phyloP scores from a whole-genome alignment of 164 flowering plant genomes.

The Hamamelis virginiana region DNA sequence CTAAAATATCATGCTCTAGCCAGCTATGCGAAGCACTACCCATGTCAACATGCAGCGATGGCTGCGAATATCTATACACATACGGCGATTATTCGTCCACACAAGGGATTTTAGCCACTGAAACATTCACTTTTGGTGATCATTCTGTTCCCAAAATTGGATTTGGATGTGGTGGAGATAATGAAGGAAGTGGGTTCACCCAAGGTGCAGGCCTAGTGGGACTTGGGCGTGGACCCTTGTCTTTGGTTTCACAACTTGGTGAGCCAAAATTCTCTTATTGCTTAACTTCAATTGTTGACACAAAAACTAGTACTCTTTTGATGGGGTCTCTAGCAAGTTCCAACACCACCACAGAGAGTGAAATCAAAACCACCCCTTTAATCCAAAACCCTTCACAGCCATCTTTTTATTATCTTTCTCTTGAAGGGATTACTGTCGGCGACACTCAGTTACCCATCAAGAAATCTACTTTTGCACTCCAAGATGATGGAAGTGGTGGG shows the following conservation, averaged over 20 bases:
- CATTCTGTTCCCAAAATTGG: constrained; percentile 45
- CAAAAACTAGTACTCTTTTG: constrained; percentile 50
- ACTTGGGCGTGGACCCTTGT: constrained; percentile 83
- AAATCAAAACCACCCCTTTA: constrained; percentile 48
- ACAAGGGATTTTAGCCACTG: constrained; percentile 60
- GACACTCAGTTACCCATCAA: constrained; percentile 43
- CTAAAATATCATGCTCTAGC: constrained; percentile 52
- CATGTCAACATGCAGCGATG: constrained; percentile 37
- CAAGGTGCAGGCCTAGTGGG: constrained; percentile 85
- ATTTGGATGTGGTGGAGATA: constrained; percentile 82
- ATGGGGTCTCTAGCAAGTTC: constrained; percentile 56
- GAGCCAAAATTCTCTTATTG: constrained; percentile 79
- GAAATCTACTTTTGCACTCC: constrained; percentile 47
- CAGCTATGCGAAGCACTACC: constrained; percentile 55
- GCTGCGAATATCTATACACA: constrained; percentile 64
- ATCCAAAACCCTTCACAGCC: constrained; percentile 58
- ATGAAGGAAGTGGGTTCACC: constrained; percentile 62
- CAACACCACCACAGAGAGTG: constrained; percentile 3
- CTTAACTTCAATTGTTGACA: constrained; percentile 58
- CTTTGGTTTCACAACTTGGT: constrained; percentile 74
- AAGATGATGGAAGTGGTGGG: constrained; percentile 72
- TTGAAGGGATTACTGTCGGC: constrained; percentile 80
- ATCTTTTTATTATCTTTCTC: constrained; percentile 65
- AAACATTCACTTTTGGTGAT: constrained; percentile 63
- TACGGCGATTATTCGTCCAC: constrained; percentile 83